phyloP scores from a whole-genome alignment of 495 filamentous ascomycete species.

The Aspergillus mulundensis region DNA sequence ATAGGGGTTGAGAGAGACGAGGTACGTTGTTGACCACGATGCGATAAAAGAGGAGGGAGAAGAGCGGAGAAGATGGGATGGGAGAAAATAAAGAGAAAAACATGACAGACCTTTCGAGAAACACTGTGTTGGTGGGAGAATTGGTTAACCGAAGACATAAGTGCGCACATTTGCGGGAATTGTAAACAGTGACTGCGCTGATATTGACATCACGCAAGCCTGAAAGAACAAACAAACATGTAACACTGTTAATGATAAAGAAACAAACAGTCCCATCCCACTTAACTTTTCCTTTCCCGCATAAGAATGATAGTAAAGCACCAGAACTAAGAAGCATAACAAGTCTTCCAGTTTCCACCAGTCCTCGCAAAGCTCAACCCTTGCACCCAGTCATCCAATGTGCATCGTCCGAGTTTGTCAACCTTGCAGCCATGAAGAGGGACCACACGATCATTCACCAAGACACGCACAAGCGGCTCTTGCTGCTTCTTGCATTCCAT shows the following conservation, averaged over 20 bases:
- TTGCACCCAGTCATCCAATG: constrained; percentile 58
- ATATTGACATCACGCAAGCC: background rate
- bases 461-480: constrained; percentile 64
- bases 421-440: constrained; percentile 62
- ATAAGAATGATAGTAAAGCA: background rate
- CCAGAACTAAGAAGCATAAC: constrained; percentile 45
- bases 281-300: background rate
- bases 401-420: constrained; percentile 66
- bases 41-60: no score
- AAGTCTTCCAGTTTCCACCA: constrained; percentile 68
- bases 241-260: background rate
- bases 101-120: background rate
- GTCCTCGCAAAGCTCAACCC: constrained; percentile 65
- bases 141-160: background rate
- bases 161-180: background rate
- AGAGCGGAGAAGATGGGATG: background rate
- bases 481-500: constrained; percentile 56
- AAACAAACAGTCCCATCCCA: background rate
- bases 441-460: constrained; percentile 80
- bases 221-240: no score
- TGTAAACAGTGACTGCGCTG: background rate
- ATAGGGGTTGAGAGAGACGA: background rate
- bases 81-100: background rate
- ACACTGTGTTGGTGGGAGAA: background rate
- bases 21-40: no score